These are phyloP conservation scores for Cymbopogon flexuosus DNA, from an alignment of 202 grass and related monocot species.

Conservation along the genomic window DNA sequence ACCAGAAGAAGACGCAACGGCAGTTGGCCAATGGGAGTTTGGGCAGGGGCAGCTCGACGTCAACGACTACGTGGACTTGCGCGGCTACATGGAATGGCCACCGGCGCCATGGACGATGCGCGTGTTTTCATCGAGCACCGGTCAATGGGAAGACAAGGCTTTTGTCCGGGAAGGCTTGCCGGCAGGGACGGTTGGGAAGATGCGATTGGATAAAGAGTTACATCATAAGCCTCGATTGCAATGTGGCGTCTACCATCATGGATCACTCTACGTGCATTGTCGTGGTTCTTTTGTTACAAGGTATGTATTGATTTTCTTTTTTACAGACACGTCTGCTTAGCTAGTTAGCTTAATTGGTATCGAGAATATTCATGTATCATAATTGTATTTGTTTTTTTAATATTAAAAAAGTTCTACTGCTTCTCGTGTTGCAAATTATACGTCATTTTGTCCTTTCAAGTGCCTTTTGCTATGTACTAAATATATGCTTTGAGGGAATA, in stretches of 20 bases:
- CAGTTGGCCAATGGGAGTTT: background rate
- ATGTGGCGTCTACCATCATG: background rate
- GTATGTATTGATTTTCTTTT: background rate
- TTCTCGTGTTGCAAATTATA: too few relatives aligned
- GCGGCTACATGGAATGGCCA: background rate
- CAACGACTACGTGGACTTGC: too few relatives aligned
- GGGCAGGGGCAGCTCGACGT: too few relatives aligned
- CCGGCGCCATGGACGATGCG: background rate
- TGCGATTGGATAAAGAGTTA: background rate
- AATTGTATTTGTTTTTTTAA: too few relatives aligned
- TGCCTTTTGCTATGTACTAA: too few relatives aligned
- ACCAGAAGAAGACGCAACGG: background rate
- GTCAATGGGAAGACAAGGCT: background rate
- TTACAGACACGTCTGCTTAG: too few relatives aligned
- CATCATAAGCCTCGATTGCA: background rate
- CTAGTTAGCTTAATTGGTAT: too few relatives aligned
- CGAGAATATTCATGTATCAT: too few relatives aligned
- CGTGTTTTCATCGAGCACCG: background rate
- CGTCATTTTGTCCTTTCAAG: too few relatives aligned
- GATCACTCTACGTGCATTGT: constrained; percentile 7
- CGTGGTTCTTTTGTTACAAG: background rate
- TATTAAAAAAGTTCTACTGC: too few relatives aligned
- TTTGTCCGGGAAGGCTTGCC: background rate
- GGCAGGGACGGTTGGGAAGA: background rate
- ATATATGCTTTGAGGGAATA: too few relatives aligned